Evolutionary conservation across 2,329 filamentous ascomycete genomes (phyloP).

Genomic region (Aureobasidium mangrovei): DNA sequence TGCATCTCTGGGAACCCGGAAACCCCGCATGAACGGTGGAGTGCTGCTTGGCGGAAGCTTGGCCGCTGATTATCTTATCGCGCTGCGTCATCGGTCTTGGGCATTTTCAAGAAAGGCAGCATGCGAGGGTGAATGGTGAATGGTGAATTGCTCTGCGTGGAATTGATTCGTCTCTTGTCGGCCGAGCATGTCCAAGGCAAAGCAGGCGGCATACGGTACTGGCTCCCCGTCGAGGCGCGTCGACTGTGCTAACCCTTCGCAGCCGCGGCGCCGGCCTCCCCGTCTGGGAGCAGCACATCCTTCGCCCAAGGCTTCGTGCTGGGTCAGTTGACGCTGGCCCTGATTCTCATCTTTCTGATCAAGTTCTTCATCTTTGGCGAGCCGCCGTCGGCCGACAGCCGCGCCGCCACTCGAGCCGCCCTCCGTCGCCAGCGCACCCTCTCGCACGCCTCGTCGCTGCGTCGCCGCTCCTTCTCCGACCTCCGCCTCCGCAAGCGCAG

Average conservation of each 20-base stretch:
- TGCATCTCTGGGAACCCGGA: constrained; percentile 1
- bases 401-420: constrained; percentile 64
- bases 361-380: constrained; percentile 99
- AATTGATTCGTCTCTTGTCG: neutral
- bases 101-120: neutral
- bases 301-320: constrained; percentile 92
- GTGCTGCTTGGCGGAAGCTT: neutral
- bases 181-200: constrained; percentile 27
- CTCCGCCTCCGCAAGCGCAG: constrained; percentile 47
- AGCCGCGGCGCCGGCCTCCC: constrained; percentile 2
- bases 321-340: constrained; percentile 83
- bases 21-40: neutral
- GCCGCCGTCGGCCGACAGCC: constrained; percentile 72
- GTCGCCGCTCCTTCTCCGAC: constrained; percentile 29
- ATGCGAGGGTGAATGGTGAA: neutral
- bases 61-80: constrained; percentile 9
- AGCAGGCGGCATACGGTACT: constrained; percentile 18
- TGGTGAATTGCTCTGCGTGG: neutral
- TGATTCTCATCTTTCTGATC: constrained; percentile 90
- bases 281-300: constrained; percentile 47
- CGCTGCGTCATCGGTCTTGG: neutral
- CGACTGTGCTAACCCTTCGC: neutral
- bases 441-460: constrained; percentile 47
- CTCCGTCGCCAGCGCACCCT: constrained; percentile 65
- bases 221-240: neutral